Conservation (phyloP, 2,329 filamentous ascomycete genomes). For the Trichoderma afroharzianum region DNA sequence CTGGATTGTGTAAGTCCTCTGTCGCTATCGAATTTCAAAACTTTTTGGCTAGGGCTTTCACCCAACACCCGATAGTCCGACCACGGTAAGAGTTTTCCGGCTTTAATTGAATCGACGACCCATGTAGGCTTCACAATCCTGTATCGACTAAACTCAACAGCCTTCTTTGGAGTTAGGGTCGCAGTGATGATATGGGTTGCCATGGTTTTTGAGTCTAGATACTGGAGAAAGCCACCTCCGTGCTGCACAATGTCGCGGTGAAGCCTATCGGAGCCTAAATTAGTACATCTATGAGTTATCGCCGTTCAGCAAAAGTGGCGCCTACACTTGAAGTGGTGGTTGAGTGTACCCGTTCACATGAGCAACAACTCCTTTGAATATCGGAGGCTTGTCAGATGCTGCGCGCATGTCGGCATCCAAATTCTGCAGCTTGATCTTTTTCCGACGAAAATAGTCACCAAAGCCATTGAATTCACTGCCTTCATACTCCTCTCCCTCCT, state of each 20-base stretch:
- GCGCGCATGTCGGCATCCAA: conserved; percentile 78
- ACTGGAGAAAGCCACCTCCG: conserved; percentile 94
- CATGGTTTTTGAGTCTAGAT: conserved; percentile 88
- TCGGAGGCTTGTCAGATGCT: conserved; percentile 66
- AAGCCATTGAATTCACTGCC: conserved; percentile 86
- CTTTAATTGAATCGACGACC: conserved; percentile 84
- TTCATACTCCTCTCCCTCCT: conserved; percentile 88
- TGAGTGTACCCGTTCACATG: conserved; percentile 97
- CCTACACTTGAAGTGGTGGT: conserved; percentile 75
- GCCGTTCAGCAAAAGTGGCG: neutral
- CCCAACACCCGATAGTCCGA: conserved; percentile 78
- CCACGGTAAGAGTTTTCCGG: conserved; percentile 82
- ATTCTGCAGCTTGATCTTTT: conserved; percentile 97
- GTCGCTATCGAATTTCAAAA: conserved; percentile 60
- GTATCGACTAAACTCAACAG: conserved; percentile 80
- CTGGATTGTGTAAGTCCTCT: conserved; percentile 65
- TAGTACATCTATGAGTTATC: conserved; percentile 14
- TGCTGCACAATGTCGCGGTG: conserved; percentile 84
- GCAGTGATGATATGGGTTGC: conserved; percentile 96
- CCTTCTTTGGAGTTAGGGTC: conserved; percentile 86
- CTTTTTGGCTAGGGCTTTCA: conserved; percentile 77
- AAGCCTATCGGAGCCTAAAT: conserved; percentile 42
- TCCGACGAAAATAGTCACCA: conserved; percentile 85
- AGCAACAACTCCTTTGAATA: conserved; percentile 87
- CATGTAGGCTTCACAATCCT: conserved; percentile 92